Conservation (phyloP, 1,139 yeast genomes). For the Pichia cactophila region DNA sequence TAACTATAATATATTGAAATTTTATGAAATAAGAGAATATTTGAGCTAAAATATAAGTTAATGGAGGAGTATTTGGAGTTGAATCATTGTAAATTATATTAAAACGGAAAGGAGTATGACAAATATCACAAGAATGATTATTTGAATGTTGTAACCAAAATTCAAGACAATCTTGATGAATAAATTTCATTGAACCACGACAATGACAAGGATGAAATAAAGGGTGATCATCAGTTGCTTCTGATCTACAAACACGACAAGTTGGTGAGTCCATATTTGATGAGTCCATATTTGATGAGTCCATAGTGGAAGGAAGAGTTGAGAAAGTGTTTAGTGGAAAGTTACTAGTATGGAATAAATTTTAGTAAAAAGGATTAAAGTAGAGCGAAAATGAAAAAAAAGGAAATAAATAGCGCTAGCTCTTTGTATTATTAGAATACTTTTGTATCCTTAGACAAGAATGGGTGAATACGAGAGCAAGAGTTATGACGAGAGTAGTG, state of each 20-base stretch:
- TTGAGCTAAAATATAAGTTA: slow-evolving; percentile 37
- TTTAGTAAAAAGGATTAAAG: too few relatives aligned
- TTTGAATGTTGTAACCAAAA: slow-evolving; percentile 79
- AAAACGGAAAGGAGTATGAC: slow-evolving; percentile 71
- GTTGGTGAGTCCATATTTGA: not conserved
- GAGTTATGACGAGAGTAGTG: not conserved
- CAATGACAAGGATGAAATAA: slow-evolving; percentile 89
- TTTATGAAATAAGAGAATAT: slow-evolving; percentile 23
- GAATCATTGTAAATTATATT: slow-evolving; percentile 61
- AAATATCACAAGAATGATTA: slow-evolving; percentile 74
- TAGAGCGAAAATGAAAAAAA: too few relatives aligned
- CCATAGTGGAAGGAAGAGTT: not conserved
- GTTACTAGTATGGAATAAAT: too few relatives aligned
- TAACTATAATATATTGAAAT: slow-evolving; percentile 10
- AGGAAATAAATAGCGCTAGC: too few relatives aligned
- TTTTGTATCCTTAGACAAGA: too few relatives aligned
- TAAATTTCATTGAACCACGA: slow-evolving; percentile 85
- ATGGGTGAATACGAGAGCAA: not conserved
- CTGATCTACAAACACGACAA: slow-evolving; percentile 93
- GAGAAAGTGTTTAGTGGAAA: not conserved
- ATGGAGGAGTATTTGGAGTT: slow-evolving; percentile 64
- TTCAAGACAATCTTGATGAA: slow-evolving; percentile 84
- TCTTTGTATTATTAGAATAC: too few relatives aligned
- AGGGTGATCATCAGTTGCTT: slow-evolving; percentile 72
- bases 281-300: not conserved